Base-by-base conservation (phyloP, 2,329 filamentous ascomycete species). In the Hypoxylon sp. region DNA sequence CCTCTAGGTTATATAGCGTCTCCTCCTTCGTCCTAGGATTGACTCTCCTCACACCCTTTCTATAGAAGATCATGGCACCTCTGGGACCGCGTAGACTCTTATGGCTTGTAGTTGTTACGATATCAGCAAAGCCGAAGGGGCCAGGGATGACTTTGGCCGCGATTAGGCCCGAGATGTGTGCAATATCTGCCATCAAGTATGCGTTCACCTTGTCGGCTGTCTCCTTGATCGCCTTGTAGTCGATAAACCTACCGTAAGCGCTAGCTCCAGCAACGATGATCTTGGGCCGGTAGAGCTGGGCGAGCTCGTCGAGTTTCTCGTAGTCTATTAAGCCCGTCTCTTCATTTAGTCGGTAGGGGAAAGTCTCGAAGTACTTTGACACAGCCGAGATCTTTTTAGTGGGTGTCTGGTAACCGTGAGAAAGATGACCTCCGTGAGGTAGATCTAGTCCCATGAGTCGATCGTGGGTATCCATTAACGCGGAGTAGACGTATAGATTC, bases 1-100 rank as follows among this genome's bases (percentile, higher is more conserved):
- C 87, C 80, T 98, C 96, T 43, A 99, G 90, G 75, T 97, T 90
- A 82, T 97, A 99, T 77, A 92, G 81, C 73, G 91, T 89, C 76
- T 97, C 90, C 78, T 91, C 90, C 76, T 94, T 94, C 51, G 91
- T 93, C 86, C 97, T 97, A 67, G 90, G 82, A 79, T 97, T 91
- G 55, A 90, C 88, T 78, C 88, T 90, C 73, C 95, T 87, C 32
- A 97, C 91, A 69, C 96, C 96, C 81, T 93, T 96, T 74, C 96
- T 91, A 89, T 90, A 99, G 87, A 99, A 99, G 80, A 99, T 99
- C 89, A 99, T 92, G 74, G 96, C 96, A 72, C 96, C 96, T 76
- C 96, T 90, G 37, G 96, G 96, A 37, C 96, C 96, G 77, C 96
- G 92, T 69, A 99, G 88, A 65, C 93, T 97, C 85, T 99, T 99